phyloP scores from a whole-genome alignment of 768 basidiomycete species.

The Scleroderma bovista region DNA sequence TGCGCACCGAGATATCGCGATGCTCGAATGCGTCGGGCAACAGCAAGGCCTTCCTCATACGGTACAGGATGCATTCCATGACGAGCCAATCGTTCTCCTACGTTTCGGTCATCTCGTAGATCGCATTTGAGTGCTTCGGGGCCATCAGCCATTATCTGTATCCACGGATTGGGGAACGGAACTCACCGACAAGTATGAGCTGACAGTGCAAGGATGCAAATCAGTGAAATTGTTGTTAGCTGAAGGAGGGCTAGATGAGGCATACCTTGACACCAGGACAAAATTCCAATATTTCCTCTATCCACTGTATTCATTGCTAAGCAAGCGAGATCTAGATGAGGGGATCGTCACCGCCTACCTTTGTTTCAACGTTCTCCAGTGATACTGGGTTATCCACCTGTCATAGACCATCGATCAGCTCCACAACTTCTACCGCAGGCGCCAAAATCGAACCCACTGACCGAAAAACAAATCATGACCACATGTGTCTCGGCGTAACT shows the following conservation, averaged over 20 bases:
- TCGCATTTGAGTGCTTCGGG: conserved; percentile 88
- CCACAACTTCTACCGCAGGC: background rate
- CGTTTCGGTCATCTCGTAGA: conserved; percentile 75
- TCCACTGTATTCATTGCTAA: conserved; percentile 54
- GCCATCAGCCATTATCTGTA: conserved; percentile 8
- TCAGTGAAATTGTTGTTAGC: conserved; percentile 5
- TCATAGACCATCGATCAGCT: background rate
- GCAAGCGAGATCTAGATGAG: background rate
- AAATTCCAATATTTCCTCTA: conserved; percentile 87
- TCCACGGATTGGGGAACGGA: background rate
- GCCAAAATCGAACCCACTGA: conserved; percentile 30
- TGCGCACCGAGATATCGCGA: conserved; percentile 86
- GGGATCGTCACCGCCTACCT: conserved; percentile 40
- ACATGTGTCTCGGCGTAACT: conserved; percentile 97
- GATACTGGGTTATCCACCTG: conserved; percentile 94
- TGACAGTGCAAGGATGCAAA: conserved; percentile 20
- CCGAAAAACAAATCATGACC: conserved; percentile 94
- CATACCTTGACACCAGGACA: conserved; percentile 92
- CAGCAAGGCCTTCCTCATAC: conserved; percentile 89
- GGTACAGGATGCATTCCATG: conserved; percentile 70
- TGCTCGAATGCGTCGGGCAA: conserved; percentile 86
- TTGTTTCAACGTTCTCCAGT: conserved; percentile 91
- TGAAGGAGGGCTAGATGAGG: conserved; percentile 4
- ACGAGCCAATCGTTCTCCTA: conserved; percentile 67
- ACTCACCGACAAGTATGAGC: conserved; percentile 87